Evolutionary conservation across 176 grass and related monocot genomes (phyloP), one percentile per base, ranked within the genome.

Genomic region (Phoenix roebelenii): DNA sequence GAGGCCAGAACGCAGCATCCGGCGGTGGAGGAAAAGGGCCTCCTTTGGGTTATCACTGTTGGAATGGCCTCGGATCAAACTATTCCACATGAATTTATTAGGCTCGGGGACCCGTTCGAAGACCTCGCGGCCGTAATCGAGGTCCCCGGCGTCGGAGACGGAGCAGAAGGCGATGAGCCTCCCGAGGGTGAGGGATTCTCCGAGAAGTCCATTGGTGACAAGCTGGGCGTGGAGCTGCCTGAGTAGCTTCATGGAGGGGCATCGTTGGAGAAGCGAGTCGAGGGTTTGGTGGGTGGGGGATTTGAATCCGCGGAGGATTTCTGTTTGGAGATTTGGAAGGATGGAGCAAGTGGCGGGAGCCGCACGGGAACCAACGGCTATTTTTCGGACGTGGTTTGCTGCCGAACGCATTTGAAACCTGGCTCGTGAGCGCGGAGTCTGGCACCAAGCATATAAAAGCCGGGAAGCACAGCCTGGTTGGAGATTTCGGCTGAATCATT

Each of bases 41-140:
- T 54, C 50, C 5, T 25, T 5, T 4, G 64, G 64, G 25, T 3
- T 10, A 25, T 3, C 15, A 6, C 64, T 55, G 23, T 50, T 22
- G 7, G 64, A 55, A 51, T 54, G 55, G 23, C 51, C 64, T 0
- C 64, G 23, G 51, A 67, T 67, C 50, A 67, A 16, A 49, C 51
- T 54, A 51, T 67, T 67, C 64, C 50, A 67, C 51, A 67, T 67
- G 25, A 67, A 67, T 17, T 16, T 19, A n/a, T 67, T 67, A 51
- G 64, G 64, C 2, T 3, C 23, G 25, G 50, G 16, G 50, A 55
- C 24, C 16, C 16, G 17, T 10, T 54, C 51, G 64, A 67, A 67
- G 51, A 67, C 51, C 25, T 17, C 18, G 24, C 50, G 64, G 64
- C 51, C 64, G 17, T 67, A 67, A 15, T 18, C 22, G 51, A 67